Conservation (phyloP, 2,329 filamentous ascomycete genomes). For the Penicillium corylophilum region DNA sequence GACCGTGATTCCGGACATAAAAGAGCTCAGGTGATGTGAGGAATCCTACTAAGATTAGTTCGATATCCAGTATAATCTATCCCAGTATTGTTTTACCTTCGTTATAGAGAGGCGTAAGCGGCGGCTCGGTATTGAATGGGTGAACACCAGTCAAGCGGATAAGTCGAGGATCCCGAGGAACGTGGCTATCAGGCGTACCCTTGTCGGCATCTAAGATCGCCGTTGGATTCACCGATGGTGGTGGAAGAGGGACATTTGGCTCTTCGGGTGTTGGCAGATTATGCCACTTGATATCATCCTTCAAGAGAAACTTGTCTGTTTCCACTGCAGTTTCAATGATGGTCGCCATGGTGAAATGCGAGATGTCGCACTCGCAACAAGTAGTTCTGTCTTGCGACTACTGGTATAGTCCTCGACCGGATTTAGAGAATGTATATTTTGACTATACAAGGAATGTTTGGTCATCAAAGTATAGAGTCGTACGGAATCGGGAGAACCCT, state of each 20-base stretch:
- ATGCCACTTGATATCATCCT: constrained; percentile 25
- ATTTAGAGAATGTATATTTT: background rate
- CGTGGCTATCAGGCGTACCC: constrained; percentile 79
- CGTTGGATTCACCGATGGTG: constrained; percentile 57
- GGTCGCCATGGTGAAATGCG: constrained; percentile 23
- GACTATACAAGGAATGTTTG: background rate
- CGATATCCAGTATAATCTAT: background rate
- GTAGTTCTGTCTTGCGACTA: background rate
- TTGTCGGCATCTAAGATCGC: constrained; percentile 71
- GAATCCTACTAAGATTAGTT: constrained; percentile 58
- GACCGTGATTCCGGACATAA: constrained; percentile 88
- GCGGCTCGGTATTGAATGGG: constrained; percentile 88
- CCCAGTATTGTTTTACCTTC: constrained; percentile 37
- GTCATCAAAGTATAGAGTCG: background rate
- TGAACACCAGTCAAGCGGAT: constrained; percentile 86
- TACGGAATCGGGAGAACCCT: background rate
- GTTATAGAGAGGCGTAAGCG: constrained; percentile 73
- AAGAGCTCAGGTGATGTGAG: constrained; percentile 84
- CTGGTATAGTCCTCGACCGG: background rate
- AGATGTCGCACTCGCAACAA: background rate
- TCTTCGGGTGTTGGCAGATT: constrained; percentile 23
- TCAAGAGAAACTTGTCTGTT: constrained; percentile 18
- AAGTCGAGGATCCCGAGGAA: constrained; percentile 74
- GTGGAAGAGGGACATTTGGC: constrained; percentile 65
- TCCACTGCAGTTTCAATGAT: constrained; percentile 19